phyloP scores from a whole-genome alignment of 202 grass and related monocot genomes.

The Bolboschoenoplectus hybrid region DNA sequence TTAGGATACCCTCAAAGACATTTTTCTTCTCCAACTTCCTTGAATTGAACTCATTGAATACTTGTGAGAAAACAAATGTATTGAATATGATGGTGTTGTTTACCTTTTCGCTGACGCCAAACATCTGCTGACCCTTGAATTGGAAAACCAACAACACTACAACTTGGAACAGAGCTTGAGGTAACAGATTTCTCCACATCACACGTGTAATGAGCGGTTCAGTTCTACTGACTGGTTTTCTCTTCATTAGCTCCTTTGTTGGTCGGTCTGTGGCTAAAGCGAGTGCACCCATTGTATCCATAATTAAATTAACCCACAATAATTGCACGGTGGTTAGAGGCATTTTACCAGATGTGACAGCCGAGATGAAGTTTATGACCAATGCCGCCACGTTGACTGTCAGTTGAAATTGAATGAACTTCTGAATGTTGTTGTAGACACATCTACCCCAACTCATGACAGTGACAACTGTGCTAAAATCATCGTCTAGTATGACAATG shows the following conservation, averaged over 20 bases:
- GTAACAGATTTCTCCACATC: constrained; percentile 85
- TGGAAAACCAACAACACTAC: constrained; percentile 59
- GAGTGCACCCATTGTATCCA: constrained; percentile 93
- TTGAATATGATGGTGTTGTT: constrained; percentile 87
- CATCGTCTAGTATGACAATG: constrained; percentile 75
- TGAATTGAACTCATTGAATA: constrained; percentile 90
- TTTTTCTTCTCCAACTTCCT: constrained; percentile 73
- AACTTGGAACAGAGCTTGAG: constrained; percentile 68
- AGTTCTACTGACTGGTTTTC: constrained; percentile 52
- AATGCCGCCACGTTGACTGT: constrained; percentile 74
- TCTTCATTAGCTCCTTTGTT: constrained; percentile 57
- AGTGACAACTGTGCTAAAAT: constrained; percentile 67
- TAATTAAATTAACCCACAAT: constrained; percentile 85
- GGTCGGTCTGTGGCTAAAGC: constrained; percentile 68
- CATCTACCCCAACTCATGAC: constrained; percentile 77
- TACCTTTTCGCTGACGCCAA: constrained; percentile 44
- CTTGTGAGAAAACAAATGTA: constrained; percentile 80
- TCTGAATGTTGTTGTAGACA: constrained; percentile 81
- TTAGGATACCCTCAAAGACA: constrained; percentile 62
- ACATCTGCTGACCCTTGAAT: constrained; percentile 41
- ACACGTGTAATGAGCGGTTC: constrained; percentile 76
- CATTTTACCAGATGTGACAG: constrained; percentile 57
- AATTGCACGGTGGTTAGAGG: constrained; percentile 80
- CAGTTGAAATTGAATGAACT: constrained; percentile 94
- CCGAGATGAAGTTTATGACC: constrained; percentile 65